These are phyloP conservation scores for Jatropha multifida DNA, from an alignment of 441 rosid genomes.

Conservation along the genomic window DNA sequence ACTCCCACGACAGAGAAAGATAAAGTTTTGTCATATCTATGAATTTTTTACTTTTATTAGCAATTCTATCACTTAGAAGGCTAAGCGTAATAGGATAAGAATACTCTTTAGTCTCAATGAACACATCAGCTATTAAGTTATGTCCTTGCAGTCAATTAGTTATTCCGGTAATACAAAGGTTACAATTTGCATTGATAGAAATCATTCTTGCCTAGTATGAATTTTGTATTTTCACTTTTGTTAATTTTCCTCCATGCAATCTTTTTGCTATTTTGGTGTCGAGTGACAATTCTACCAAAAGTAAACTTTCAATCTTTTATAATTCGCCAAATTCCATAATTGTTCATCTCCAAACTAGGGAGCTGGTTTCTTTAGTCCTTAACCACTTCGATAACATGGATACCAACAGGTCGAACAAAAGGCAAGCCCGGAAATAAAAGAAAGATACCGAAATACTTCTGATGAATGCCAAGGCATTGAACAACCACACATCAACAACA, in stretches of 20 bases:
- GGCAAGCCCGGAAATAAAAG: background rate
- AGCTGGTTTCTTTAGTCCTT: background rate
- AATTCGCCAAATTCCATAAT: background rate
- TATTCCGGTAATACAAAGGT: background rate
- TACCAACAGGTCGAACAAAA: background rate
- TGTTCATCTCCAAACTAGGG: background rate
- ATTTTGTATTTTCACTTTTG: background rate
- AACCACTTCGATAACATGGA: too few relatives aligned
- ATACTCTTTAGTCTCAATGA: background rate
- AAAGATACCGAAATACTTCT: background rate
- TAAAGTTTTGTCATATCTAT: background rate
- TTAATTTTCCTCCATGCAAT: background rate
- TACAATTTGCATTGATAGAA: background rate
- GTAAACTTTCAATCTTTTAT: background rate
- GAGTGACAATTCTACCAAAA: background rate
- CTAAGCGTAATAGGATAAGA: background rate
- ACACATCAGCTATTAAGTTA: background rate
- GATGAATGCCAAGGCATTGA: background rate
- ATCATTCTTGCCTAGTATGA: background rate
- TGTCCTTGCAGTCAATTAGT: background rate
- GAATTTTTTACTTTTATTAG: background rate
- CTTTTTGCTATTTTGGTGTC: background rate
- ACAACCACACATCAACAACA: background rate
- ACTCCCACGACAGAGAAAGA: background rate
- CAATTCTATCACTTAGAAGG: background rate